phyloP scores from a whole-genome alignment of 805 yeast species.

The Myxozyma geophila region DNA sequence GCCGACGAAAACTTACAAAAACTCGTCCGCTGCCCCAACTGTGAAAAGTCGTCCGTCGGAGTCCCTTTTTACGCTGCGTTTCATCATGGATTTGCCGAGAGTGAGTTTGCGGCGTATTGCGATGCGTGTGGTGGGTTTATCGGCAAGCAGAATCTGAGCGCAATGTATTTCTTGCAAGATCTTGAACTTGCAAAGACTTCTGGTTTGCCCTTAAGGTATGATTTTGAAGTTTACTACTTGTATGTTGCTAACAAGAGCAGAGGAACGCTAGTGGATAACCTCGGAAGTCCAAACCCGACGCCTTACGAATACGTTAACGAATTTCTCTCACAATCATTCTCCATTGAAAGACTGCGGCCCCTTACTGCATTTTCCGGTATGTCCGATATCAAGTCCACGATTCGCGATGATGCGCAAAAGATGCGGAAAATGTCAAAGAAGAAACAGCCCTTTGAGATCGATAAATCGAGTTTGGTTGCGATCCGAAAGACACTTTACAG shows the following conservation, averaged over 20 bases:
- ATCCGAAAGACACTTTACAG: constrained; percentile 24
- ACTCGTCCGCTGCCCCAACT: constrained; percentile 3
- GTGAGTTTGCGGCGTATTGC: constrained; percentile 11
- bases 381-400: constrained; percentile 6
- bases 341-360: neutral
- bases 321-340: neutral
- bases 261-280: constrained; percentile 13
- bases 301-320: constrained; percentile 13
- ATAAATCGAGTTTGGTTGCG: constrained; percentile 1
- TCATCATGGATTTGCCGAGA: constrained; percentile 18
- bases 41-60: constrained; percentile 1
- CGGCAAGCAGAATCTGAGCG: constrained; percentile 7
- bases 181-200: neutral
- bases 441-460: neutral
- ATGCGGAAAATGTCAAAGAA: neutral
- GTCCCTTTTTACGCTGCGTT: constrained; percentile 18
- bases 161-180: constrained; percentile 12
- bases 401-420: constrained; percentile 6
- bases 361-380: neutral
- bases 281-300: constrained; percentile 2
- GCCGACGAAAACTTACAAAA: neutral
- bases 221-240: neutral
- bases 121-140: constrained; percentile 13
- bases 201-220: constrained; percentile 17
- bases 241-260: constrained; percentile 1